A percentile compares a stretch with the other conserved stretches of the same genome.
phyloP scores from a whole-genome alignment of 164 flowering plant genomes.

The Echeveria elegans region DNA sequence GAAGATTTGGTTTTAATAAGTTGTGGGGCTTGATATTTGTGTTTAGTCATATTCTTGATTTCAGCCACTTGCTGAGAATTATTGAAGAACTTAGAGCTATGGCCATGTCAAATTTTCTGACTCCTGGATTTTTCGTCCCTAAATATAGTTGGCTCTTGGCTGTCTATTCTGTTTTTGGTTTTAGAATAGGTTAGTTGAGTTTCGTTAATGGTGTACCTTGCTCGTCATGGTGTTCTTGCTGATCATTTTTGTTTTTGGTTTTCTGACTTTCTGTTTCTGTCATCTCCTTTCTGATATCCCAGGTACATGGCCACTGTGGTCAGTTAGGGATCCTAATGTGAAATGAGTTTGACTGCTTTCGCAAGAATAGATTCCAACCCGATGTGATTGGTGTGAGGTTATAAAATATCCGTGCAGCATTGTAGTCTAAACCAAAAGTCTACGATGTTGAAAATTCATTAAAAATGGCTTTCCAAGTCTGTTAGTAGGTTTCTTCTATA shows the following conservation, averaged over 20 bases:
- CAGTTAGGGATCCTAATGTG: background rate
- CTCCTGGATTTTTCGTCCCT: background rate
- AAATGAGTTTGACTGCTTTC: background rate
- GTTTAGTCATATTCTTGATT: background rate
- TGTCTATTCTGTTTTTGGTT: background rate
- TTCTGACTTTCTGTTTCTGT: background rate
- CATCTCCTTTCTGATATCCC: background rate
- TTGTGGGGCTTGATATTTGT: background rate
- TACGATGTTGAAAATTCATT: background rate
- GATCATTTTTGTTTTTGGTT: background rate
- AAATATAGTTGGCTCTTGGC: background rate
- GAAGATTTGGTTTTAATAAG: conserved; percentile 2
- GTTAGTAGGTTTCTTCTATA: background rate
- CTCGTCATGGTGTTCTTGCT: background rate
- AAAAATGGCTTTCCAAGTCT: background rate
- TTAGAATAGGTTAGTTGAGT: background rate
- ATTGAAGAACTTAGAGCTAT: background rate
- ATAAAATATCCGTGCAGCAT: background rate
- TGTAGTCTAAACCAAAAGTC: background rate
- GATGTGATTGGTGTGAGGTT: background rate
- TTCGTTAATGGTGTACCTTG: background rate
- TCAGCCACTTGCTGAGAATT: conserved; percentile 2
- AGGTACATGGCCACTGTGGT: background rate
- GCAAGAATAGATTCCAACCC: background rate
- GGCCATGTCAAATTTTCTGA: background rate